Base-by-base conservation (phyloP, 805 yeast genomes). In the Candida maesae region DNA sequence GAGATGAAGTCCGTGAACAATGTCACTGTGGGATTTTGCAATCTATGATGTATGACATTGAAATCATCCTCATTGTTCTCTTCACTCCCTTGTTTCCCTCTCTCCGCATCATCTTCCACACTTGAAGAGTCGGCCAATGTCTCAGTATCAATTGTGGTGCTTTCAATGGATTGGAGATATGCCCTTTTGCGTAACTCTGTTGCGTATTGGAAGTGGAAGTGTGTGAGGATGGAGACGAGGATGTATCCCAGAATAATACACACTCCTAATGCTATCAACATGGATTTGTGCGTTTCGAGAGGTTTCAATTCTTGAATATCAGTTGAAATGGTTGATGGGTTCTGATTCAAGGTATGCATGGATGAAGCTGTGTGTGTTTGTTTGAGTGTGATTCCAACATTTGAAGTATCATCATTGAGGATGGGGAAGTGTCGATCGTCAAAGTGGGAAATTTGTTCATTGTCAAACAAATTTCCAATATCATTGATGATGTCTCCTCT, bases 161-260 rank as follows among this genome's bases (percentile, higher is more conserved):
- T 21, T 10, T 29, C 35, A 3, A 9, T 10, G 8, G 31, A 33
- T 5, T 39, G 31, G 8, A 33, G 6, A 19, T 39, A 44, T 14
- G 18, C 20, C 16, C 34, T 21, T 26, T 35, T 35, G 24, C 47
- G 39, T 6, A 40, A 20, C 29, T 29, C 35, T 12, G 45, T 16
- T 8, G 47, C 20, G 26, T 35, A 42, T 18, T 35, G 44, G 41
- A 46, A 46, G 7, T 38, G 46, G 16, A 27, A 35, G 27, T 42
- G 47, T 10, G 31, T 41, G 26, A 25, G 18, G 10, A 40, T 16
- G 29, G 39, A 19, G 8, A 46, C 35, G 12, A 42, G 36, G 16
- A 42, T 23, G 30, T 42, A 46, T 7, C 33, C 25, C 10, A 36
- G 34, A 2, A 24, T 21, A 9, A 38, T 33, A 17, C 32, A 39